These are phyloP conservation scores for Amanita rimosa DNA, from an alignment of 768 basidiomycete genomes.

Conservation along the genomic window DNA sequence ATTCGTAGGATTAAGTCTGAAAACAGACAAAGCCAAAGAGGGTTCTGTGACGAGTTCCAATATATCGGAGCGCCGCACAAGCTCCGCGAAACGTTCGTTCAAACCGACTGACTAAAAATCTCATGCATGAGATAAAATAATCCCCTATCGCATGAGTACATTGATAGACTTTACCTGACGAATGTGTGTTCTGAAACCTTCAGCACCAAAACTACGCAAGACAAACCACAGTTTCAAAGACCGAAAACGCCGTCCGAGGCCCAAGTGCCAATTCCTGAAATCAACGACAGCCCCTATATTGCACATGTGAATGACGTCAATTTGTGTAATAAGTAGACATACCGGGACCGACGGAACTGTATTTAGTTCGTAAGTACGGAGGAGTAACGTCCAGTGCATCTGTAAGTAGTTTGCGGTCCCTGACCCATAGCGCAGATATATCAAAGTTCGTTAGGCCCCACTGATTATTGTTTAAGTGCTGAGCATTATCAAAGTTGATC, in stretches of 20 bases:
- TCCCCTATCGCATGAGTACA: neutral
- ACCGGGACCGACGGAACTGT: conserved; percentile 48
- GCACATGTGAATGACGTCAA: neutral
- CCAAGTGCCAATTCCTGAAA: conserved; percentile 78
- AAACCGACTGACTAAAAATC: conserved; percentile 51
- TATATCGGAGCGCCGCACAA: conserved; percentile 35
- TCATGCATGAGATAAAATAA: neutral
- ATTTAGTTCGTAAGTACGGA: conserved; percentile 67
- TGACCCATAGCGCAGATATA: conserved; percentile 70
- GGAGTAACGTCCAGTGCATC: conserved; percentile 83
- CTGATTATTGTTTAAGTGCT: conserved; percentile 20
- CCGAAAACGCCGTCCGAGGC: conserved; percentile 77
- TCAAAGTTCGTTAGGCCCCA: conserved; percentile 91
- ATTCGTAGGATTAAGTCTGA: conserved; percentile 43
- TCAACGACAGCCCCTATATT: conserved; percentile 67
- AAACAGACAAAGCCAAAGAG: conserved; percentile 66
- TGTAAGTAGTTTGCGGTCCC: conserved; percentile 60
- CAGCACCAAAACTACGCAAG: conserved; percentile 67
- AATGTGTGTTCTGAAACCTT: conserved; percentile 52
- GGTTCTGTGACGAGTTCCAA: conserved; percentile 62
- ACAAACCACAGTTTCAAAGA: conserved; percentile 92
- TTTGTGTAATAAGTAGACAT: neutral
- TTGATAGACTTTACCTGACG: conserved; percentile 38
- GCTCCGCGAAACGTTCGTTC: conserved; percentile 46
- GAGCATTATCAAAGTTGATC: neutral